Evolutionary conservation across 371 early-diverging fungal genomes (phyloP), one percentile per base, ranked within the genome.

Genomic region (Mortierella sp.): DNA sequence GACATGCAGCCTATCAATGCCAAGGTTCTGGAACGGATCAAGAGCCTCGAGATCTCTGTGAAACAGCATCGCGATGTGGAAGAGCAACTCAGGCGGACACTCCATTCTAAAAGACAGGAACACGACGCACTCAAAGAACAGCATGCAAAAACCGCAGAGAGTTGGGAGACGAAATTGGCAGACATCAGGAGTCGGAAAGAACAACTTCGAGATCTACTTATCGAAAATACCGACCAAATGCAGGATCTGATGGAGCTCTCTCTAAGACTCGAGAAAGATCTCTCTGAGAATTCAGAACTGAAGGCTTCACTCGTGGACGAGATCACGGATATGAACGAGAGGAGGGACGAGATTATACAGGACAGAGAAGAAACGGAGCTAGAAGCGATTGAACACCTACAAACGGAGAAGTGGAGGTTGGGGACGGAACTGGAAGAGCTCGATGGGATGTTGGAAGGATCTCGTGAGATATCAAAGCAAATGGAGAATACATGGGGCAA

Each of bases 11-110:
- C 66, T 14, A 26, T 69, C 5, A 56, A 76, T 21, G 2, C 54
- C 6, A 30, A 48, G 1, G 21, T 49, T 31, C 31, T 69, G 15
- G 76, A 64, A 6, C 58, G 60, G 34, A 76, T 64, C 56, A 69
- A 69, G 24, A 64, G 37, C 12, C 58, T 69, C 7, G 70, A 76
- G n/a, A 64, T 60, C 19, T 63, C 69, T 5, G 11, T 76, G 4
- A 49, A 64, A 3, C 76, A 76, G 27, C 70, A 76, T 21, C 56
- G 47, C 2, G 64, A 64, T 24, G 30, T 60, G 6, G 60, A 47
- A 19, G 28, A 41, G 0, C 44, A 56, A 15, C 43, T 69, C n/a
- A 15, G 31, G 19, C 42, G 39, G 12, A 21, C 49, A 26, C 50
- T 69, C 17, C 28, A 32, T 4, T 3, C 56, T 0, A 34, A 49